Conservation (phyloP, 495 filamentous ascomycete genomes). For the Talaromyces proteolyticus region DNA sequence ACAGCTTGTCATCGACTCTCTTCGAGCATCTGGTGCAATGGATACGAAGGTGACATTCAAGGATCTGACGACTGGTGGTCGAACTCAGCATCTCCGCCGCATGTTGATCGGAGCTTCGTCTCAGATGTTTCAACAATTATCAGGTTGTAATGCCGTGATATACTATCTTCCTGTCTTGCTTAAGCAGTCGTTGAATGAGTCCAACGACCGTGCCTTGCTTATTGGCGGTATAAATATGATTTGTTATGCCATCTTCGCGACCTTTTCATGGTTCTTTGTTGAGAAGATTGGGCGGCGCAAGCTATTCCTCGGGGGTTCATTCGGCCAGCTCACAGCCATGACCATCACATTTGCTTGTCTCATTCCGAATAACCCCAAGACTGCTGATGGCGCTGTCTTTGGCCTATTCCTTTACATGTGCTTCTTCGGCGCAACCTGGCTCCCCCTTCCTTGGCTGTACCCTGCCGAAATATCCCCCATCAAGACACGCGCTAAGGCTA, state of each 20-base stretch:
- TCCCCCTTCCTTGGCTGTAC: constrained; percentile 52
- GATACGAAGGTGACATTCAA: neutral
- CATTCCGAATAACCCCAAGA: constrained; percentile 46
- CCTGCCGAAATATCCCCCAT: constrained; percentile 52
- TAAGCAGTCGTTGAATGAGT: constrained; percentile 25
- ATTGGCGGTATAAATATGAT: constrained; percentile 53
- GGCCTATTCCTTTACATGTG: constrained; percentile 54
- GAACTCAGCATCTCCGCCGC: constrained; percentile 41
- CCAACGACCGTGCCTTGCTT: constrained; percentile 34
- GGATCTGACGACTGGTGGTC: constrained; percentile 30
- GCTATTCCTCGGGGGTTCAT: constrained; percentile 66
- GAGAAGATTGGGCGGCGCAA: constrained; percentile 72
- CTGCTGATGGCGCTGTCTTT: constrained; percentile 46
- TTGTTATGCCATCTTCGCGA: constrained; percentile 68
- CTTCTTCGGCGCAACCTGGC: constrained; percentile 40
- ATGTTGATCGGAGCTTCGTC: constrained; percentile 46
- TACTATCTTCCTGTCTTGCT: constrained; percentile 5
- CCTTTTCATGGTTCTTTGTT: constrained; percentile 79
- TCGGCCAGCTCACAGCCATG: constrained; percentile 67
- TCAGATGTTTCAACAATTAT: constrained; percentile 46
- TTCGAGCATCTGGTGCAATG: constrained; percentile 44
- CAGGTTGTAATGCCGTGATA: constrained; percentile 35
- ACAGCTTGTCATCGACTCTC: constrained; percentile 67
- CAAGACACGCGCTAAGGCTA: constrained; percentile 46
- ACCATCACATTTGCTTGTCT: constrained; percentile 68